Conservation (phyloP, 768 basidiomycete species). For the Boletus vermiculosoides region DNA sequence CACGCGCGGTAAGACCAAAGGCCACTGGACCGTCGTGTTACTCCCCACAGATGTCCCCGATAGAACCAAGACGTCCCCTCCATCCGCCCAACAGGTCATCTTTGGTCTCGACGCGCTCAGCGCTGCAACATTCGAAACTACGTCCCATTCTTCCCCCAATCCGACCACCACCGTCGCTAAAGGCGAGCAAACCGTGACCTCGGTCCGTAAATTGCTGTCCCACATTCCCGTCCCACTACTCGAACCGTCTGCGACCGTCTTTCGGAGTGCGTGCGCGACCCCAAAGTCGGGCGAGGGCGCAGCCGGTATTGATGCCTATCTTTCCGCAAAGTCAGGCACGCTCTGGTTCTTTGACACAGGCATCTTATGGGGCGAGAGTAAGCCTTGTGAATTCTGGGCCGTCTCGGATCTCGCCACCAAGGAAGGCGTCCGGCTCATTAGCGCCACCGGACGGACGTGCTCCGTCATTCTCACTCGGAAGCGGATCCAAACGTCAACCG, state of each 20-base stretch:
- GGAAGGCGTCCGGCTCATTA: slow-evolving; percentile 54
- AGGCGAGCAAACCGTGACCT: slow-evolving; percentile 50
- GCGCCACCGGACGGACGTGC: slow-evolving; percentile 66
- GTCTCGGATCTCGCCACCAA: slow-evolving; percentile 54
- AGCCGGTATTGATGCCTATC: slow-evolving; percentile 67
- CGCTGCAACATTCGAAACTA: slow-evolving; percentile 45
- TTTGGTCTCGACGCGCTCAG: slow-evolving; percentile 68
- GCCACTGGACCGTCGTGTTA: slow-evolving; percentile 71
- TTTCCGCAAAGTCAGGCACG: slow-evolving; percentile 67
- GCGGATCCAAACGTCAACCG: slow-evolving; percentile 12
- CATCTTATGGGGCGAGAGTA: slow-evolving; percentile 72
- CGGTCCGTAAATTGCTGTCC: slow-evolving; percentile 52
- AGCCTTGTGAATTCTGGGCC: slow-evolving; percentile 77
- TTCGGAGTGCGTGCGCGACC: slow-evolving; percentile 52
- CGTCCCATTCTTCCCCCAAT: slow-evolving; percentile 33
- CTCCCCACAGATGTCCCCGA: slow-evolving; percentile 55
- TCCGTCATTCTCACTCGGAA: slow-evolving; percentile 54
- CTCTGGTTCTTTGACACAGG: slow-evolving; percentile 71
- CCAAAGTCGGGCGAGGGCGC: slow-evolving; percentile 40
- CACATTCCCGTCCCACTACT: slow-evolving; percentile 44
- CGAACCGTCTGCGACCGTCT: slow-evolving; percentile 50
- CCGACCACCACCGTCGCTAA: slow-evolving; percentile 42
- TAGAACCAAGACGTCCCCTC: slow-evolving; percentile 38
- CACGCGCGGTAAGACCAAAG: slow-evolving; percentile 67
- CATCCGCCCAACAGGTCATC: slow-evolving; percentile 54